Evolutionary conservation across 129 eudicot species (phyloP).

Genomic region (Deinandra increscens): DNA sequence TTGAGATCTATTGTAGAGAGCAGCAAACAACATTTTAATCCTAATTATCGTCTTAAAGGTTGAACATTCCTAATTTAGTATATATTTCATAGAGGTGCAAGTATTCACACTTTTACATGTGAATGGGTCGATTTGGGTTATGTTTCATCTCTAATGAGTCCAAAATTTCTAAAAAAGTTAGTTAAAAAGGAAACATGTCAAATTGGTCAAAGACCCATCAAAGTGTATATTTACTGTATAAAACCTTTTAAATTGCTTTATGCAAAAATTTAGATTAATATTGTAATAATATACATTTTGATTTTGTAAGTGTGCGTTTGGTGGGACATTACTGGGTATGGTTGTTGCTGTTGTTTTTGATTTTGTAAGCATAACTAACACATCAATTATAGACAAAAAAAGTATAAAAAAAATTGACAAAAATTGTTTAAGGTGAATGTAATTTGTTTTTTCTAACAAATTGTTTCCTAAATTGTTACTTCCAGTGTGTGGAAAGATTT

Average conservation of each 20-base stretch:
- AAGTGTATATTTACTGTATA: not conserved
- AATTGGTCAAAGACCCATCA: not conserved
- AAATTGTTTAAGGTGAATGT: not conserved
- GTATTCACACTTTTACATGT: not conserved
- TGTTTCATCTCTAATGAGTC: slow-evolving; percentile 8
- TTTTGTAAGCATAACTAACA: not conserved
- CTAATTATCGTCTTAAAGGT: slow-evolving; percentile 86
- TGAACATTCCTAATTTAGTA: slow-evolving; percentile 11
- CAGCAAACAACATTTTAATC: slow-evolving; percentile 93
- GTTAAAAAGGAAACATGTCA: not conserved
- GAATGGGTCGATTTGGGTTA: not conserved
- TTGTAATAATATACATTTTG: not conserved
- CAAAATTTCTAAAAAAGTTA: not conserved
- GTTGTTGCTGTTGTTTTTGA: too few species aligned
- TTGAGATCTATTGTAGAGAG: slow-evolving; percentile 78
- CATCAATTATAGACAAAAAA: not conserved
- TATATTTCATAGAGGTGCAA: slow-evolving; percentile 8
- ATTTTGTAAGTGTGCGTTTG: too few species aligned
- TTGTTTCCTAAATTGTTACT: slow-evolving; percentile 19
- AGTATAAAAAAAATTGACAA: not conserved
- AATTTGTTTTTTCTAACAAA: not conserved
- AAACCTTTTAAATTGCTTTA: not conserved
- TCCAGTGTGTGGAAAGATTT: slow-evolving; percentile 66
- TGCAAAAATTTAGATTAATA: not conserved
- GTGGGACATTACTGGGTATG: too few species aligned